phyloP scores from a whole-genome alignment of 2,329 filamentous ascomycete species.

The Fusarium nygamai region DNA sequence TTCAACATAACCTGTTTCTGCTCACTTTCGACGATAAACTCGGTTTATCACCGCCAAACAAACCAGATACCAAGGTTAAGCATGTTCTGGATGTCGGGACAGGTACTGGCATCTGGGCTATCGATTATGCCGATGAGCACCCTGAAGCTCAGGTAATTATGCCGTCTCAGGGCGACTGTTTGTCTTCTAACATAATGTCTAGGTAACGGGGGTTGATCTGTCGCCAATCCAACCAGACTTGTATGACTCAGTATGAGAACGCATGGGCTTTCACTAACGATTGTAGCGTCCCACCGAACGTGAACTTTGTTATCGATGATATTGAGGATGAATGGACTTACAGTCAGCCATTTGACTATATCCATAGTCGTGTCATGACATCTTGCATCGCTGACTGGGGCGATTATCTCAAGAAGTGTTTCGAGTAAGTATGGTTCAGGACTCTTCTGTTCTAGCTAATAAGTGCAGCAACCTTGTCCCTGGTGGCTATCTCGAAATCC shows the following conservation, averaged over 20 bases:
- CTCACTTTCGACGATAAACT: constrained; percentile 26
- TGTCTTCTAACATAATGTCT: no score
- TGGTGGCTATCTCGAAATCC: constrained; percentile 32
- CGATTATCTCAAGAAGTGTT: constrained; percentile 4
- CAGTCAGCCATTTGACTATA: constrained; percentile 21
- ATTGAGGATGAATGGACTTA: constrained; percentile 30
- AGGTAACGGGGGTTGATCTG: constrained; percentile 24
- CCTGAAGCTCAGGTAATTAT: constrained; percentile 10
- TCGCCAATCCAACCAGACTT: constrained; percentile 31
- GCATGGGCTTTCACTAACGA: background rate
- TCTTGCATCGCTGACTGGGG: constrained; percentile 16
- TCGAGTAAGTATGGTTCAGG: background rate
- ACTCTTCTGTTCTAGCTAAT: background rate
- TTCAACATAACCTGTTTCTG: constrained; percentile 31
- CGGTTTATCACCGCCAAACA: constrained; percentile 25
- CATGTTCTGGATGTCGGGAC: constrained; percentile 34
- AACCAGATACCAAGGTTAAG: constrained; percentile 7
- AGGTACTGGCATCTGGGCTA: constrained; percentile 35
- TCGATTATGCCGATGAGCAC: constrained; percentile 31
- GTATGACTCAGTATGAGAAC: background rate
- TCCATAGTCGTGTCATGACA: constrained; percentile 33
- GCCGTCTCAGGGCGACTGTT: no score
- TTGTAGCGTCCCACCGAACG: constrained; percentile 16
- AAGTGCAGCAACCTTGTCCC: constrained; percentile 25
- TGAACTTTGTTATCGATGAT: constrained; percentile 26